Evolutionary conservation across 495 filamentous ascomycete genomes (phyloP), one percentile per base, ranked within the genome.

Genomic region (Chaetomium cochliodes): DNA sequence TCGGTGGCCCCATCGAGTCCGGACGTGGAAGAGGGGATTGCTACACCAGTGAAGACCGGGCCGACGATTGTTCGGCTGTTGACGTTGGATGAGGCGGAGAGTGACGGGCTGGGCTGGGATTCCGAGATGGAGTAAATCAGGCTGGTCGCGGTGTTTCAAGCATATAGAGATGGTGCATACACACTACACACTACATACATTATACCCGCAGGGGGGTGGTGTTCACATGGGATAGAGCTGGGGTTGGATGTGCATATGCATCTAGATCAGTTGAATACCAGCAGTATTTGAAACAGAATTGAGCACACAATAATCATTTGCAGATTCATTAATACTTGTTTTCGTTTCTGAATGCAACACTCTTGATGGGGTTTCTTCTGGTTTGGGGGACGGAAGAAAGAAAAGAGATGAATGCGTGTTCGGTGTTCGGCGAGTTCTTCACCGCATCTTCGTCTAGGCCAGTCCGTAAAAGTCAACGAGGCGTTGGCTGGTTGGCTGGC

Each of bases 21-120:
- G 11, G 41, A 9, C 15, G 6, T 11, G 23, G 61, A 26, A 20
- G 22, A 20, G 16, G 47, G 5, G 6, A 11, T 5, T 6, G 8
- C 7, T 2, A 11, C 15, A 30, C 11, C 33, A 2, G 62, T 18
- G 23, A 51, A 42, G 26, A 47, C 33, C 0, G 30, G 64, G 20
- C 64, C 64, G 58, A 62, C 52, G 0, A 26, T 62, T 46, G 64
- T 62, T 0, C 50, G 58, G 37, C 41, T 66, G 11, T 60, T 7
- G 58, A 26, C 39, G 5, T 44, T 22, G 42, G 58, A 57, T 0
- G 64, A 62, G 42, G 18, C 52, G 18, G 25, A 22, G 3, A 23
- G 16, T 1, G 64, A 59, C 41, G 46, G 22, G 47, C 8, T 30
- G 49, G 39, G 16, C 5, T 23, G 13, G 30, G 25, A 30, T n/a